These are phyloP conservation scores for Teratosphaeria destructans DNA, from an alignment of 2,329 filamentous ascomycete species.

Conservation along the genomic window DNA sequence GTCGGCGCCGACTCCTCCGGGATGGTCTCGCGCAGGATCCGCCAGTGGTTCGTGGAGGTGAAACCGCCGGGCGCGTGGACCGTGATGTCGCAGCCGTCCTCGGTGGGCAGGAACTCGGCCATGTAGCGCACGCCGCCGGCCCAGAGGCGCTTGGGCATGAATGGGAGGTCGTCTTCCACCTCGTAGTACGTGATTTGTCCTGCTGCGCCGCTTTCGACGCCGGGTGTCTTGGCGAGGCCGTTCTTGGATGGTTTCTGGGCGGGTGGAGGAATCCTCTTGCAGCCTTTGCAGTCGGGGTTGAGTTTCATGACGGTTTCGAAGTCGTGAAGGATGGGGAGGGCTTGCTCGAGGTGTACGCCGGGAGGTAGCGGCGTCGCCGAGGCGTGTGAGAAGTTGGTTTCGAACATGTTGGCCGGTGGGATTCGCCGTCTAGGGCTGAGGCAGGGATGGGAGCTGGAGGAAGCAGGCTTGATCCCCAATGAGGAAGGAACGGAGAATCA, in stretches of 20 bases:
- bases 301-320: constrained; percentile 22
- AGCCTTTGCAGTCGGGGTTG: constrained; percentile 23
- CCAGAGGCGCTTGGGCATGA: constrained; percentile 26
- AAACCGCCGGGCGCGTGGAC: constrained; percentile 25
- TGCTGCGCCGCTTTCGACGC: not conserved
- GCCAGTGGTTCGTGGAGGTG: constrained; percentile 24
- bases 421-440: not conserved
- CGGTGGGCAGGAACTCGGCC: constrained; percentile 19
- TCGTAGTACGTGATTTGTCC: constrained; percentile 17
- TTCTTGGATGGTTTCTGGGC: constrained; percentile 6
- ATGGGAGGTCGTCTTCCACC: constrained; percentile 26
- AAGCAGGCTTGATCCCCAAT: not conserved
- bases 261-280: constrained; percentile 14
- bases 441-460: not conserved
- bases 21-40: constrained; percentile 16
- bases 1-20: constrained; percentile 8
- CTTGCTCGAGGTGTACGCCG: constrained; percentile 14
- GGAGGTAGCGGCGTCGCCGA: constrained; percentile 19
- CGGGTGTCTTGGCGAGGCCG: constrained; percentile 1
- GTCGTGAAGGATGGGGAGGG: constrained; percentile 23
- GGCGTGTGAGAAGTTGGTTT: constrained; percentile 22
- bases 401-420: constrained; percentile 18
- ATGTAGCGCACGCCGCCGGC: constrained; percentile 22
- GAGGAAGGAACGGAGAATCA: not conserved
- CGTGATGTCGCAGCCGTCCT: constrained; percentile 26